Evolutionary conservation across 768 basidiomycete species (phyloP), one percentile per base, ranked within the genome.

Genomic region (Rhizopogon roseolus): DNA sequence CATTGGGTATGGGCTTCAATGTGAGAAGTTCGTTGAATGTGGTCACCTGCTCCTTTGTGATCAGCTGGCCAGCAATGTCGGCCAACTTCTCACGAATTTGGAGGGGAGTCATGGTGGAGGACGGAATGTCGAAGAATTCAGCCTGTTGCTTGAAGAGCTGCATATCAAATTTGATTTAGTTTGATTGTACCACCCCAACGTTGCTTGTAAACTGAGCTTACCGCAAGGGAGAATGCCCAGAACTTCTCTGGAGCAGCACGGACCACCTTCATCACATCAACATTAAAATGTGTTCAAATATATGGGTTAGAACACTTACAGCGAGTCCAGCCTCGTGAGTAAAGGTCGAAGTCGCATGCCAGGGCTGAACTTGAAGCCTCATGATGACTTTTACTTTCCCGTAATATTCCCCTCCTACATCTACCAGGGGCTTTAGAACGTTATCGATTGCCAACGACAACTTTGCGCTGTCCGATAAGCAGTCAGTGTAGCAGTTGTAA

Each of bases 321-420:
- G 93, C 91, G 8, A 96, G 73, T 10, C 78, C 85, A 13, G 92
- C 89, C 71, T 97, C 94, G 57, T 90, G 88, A 3, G 83, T 81
- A 49, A 86, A 76, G 0, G 84, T 89, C 0, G 89, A 89, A n/a
- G 80, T 71, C 0, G 70, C 78, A 60, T 93, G 91, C 91, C 91
- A 92, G 0, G 88, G 86, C 64, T 89, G 86, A 19, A 88, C 84
- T 57, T 88, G 87, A 40, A 76, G 77, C 45, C 88, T 75, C 64
- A 88, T 76, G 64, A 90, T 82, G 38, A 79, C 71, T 69, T 90
- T 90, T 57, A 92, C 81, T 67, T 86, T 88, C 27, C 85, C 87
- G 25, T 74, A 66, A 64, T 89, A 88, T 64, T 78, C 76, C 7
- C 87, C 88, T 10, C 78, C 79, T 19, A 73, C 62, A 14, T 73